phyloP scores from a whole-genome alignment of 345 rosid genomes.

The Lepidium didymum region DNA sequence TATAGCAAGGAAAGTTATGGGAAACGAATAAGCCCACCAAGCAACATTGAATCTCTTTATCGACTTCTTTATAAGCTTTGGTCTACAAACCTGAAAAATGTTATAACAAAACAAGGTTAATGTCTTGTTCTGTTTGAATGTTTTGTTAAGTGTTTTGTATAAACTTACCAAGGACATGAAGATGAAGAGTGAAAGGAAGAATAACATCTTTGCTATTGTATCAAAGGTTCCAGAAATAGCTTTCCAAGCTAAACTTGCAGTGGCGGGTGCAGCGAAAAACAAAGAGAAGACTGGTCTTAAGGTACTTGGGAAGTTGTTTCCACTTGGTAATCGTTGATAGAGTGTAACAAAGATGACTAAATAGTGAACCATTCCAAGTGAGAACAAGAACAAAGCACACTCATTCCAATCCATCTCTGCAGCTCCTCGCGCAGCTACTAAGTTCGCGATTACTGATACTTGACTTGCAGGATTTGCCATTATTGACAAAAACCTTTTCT shows the following conservation, averaged over 20 bases:
- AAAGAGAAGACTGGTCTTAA: conserved; percentile 55
- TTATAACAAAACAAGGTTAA: not conserved
- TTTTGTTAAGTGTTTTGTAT: not conserved
- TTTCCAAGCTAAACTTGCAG: conserved; percentile 55
- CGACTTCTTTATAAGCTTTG: conserved; percentile 53
- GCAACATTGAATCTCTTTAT: conserved; percentile 58
- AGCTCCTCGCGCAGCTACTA: conserved; percentile 47
- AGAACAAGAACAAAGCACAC: conserved; percentile 51
- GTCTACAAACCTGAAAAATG: conserved; percentile 48
- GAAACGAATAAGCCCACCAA: conserved; percentile 68
- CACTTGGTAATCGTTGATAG: conserved; percentile 51
- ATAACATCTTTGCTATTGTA: conserved; percentile 43
- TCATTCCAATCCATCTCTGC: conserved; percentile 55
- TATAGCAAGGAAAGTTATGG: conserved; percentile 49
- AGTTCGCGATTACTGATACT: conserved; percentile 54
- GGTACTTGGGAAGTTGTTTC: conserved; percentile 33
- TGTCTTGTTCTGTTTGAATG: not conserved
- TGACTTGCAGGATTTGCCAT: conserved; percentile 66
- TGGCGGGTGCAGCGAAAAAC: conserved; percentile 67
- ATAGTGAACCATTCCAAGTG: conserved; percentile 61
- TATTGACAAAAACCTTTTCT: conserved; percentile 44
- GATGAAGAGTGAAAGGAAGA: conserved; percentile 52
- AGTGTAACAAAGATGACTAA: conserved; percentile 66
- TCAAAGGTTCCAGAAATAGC: conserved; percentile 50
- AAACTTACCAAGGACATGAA: conserved; percentile 49